Base-by-base conservation (phyloP, 1,284 basidiomycete species). In the Leucoagaricus sp. region DNA sequence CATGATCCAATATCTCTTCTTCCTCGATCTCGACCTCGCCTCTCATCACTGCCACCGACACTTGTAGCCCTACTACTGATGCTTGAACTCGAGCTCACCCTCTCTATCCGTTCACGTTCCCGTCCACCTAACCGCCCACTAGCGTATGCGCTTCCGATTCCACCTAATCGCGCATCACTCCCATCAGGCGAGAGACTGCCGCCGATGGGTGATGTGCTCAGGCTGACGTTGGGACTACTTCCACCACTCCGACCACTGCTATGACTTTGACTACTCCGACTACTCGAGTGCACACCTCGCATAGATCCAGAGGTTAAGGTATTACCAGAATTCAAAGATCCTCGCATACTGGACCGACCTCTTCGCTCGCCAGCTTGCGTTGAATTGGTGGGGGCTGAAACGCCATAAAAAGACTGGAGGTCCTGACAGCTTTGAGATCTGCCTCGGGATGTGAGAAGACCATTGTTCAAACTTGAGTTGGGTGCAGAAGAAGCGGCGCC, bases 181-280 rank as follows among this genome's bases (percentile, higher is more conserved):
- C 72, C 80, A 3, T 86, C 84, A 4, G 86, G 86, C 19, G 83
- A 85, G 49, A 85, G 68, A 59, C 83, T 85, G 7, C 84, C 85
- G 17, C 53, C 36, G n/a, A 56, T 50, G 3, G 55, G 48, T 10
- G 55, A 56, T 28, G 55, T 33, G 33, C 85, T 64, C 3, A 85
- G 80, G 56, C 71, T 71, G 40, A 70, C 68, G 33, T 65, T 60
- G 13, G 69, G 63, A n/a, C 63, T 59, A 34, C 60, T 56, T 21
- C 49, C 33, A 47, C 53, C 47, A 17, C 38, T 31, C 15, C 41
- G 36, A 21, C 55, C 46, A 19, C 53, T 40, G 13, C 47, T 56
- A 15, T 47, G 52, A 17, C 52, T 47, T 36, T 46, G 51, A 34
- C 36, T 44, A 44, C 53, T 55, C 28, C 21, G 55, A 31, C 41